Evolutionary conservation across 169 alveolate species (phyloP).

Genomic region (Plasmodium berghei): DNA sequence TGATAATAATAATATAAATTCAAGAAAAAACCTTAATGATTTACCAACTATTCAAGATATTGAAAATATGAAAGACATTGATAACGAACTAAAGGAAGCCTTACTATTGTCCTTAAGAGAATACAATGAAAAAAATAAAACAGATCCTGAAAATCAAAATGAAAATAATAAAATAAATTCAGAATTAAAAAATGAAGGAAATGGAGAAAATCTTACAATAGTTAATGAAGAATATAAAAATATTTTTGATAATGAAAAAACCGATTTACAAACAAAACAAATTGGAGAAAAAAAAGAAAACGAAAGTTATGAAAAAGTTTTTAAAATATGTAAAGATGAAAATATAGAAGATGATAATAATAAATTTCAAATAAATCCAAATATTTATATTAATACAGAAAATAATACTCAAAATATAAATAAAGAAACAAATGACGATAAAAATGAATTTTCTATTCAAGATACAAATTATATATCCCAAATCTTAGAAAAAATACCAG

Average conservation of each 20-base stretch:
- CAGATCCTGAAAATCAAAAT: not conserved
- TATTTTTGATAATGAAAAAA: slow-evolving; percentile 21
- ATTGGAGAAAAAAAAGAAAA: slow-evolving; percentile 55
- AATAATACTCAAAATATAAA: not conserved
- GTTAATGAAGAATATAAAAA: slow-evolving; percentile 57
- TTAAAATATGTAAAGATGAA: slow-evolving; percentile 56
- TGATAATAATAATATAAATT: not conserved
- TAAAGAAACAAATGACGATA: not conserved
- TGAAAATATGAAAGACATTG: slow-evolving; percentile 69
- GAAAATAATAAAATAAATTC: not conserved
- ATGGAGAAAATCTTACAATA: slow-evolving; percentile 30
- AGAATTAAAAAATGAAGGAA: not conserved
- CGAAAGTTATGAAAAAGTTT: slow-evolving; percentile 68
- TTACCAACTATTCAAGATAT: slow-evolving; percentile 64
- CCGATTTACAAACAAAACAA: slow-evolving; percentile 2
- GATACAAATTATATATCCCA: slow-evolving; percentile 48
- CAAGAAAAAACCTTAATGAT: not conserved
- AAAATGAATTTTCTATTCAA: slow-evolving; percentile 12
- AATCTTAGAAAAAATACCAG: slow-evolving; percentile 18
- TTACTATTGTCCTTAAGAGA: slow-evolving; percentile 45
- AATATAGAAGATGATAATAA: slow-evolving; percentile 1
- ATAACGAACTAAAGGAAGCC: slow-evolving; percentile 62
- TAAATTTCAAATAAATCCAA: slow-evolving; percentile 16
- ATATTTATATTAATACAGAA: slow-evolving; percentile 9
- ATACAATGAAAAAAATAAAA: slow-evolving; percentile 43